A percentile compares a stretch with the other conserved stretches of the same genome.
Conservation (phyloP, 306 rosid genomes). For the Prunus fruticosa region DNA sequence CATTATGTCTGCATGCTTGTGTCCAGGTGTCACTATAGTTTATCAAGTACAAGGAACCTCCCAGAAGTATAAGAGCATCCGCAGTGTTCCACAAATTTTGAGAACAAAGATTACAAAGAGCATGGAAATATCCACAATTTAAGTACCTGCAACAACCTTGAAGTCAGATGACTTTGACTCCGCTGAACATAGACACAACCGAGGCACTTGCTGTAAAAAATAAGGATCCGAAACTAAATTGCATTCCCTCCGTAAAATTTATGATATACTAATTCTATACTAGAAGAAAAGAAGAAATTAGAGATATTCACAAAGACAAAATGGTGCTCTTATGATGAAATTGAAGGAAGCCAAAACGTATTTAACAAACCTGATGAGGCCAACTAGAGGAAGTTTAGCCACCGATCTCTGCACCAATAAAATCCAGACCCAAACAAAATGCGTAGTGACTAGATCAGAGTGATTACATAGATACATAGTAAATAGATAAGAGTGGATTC, state of each 20-base stretch:
- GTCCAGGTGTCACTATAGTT: background rate
- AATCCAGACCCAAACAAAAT: constrained; percentile 28
- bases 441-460: constrained; percentile 29
- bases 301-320: background rate
- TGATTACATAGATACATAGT: background rate
- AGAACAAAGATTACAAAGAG: too few relatives aligned
- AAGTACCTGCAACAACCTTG: constrained; percentile 93
- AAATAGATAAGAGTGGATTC: background rate
- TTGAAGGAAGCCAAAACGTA: background rate
- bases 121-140: background rate
- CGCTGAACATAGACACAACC: constrained; percentile 98
- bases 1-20: background rate
- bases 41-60: background rate
- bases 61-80: too few relatives aligned
- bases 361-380: constrained; percentile 76
- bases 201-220: constrained; percentile 84
- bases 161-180: constrained; percentile 81
- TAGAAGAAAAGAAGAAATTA: background rate
- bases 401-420: constrained; percentile 82
- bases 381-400: constrained; percentile 80
- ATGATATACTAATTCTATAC: background rate
- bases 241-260: constrained; percentile 7
- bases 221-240: constrained; percentile 21
- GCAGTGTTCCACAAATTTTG: too few relatives aligned
- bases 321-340: background rate